phyloP scores from a whole-genome alignment of 345 rosid species.

The Theobroma cacao region DNA sequence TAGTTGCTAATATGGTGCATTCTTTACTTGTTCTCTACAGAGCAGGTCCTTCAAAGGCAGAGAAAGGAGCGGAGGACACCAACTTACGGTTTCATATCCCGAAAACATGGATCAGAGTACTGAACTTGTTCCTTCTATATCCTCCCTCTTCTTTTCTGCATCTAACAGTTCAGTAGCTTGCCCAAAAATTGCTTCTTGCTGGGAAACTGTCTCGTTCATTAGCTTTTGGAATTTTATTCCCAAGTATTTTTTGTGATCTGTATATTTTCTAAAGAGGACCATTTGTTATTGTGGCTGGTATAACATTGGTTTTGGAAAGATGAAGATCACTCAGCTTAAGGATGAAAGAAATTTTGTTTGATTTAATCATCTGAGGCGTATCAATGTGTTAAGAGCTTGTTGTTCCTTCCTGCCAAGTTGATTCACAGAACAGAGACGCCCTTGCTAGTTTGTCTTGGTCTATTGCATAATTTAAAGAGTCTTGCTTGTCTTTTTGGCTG shows the following conservation, averaged over 20 bases:
- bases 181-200: background rate
- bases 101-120: conserved; percentile 33
- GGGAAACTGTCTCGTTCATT: background rate
- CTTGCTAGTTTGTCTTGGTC: background rate
- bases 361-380: background rate
- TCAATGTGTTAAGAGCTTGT: background rate
- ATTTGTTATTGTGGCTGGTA: background rate
- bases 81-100: conserved; percentile 3
- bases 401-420: background rate
- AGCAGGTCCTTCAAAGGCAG: conserved; percentile 21
- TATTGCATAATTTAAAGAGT: background rate
- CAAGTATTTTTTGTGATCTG: background rate
- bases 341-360: background rate
- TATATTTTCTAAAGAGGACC: background rate
- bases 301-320: background rate
- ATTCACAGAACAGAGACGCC: background rate
- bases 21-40: background rate
- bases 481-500: background rate
- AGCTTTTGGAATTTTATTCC: background rate
- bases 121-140: conserved; percentile 5
- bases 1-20: background rate
- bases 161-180: background rate
- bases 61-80: conserved; percentile 8
- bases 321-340: background rate
- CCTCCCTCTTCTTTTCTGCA: background rate